Evolutionary conservation across 495 filamentous ascomycete species (phyloP).

Genomic region (Aspergillus avenaceus): DNA sequence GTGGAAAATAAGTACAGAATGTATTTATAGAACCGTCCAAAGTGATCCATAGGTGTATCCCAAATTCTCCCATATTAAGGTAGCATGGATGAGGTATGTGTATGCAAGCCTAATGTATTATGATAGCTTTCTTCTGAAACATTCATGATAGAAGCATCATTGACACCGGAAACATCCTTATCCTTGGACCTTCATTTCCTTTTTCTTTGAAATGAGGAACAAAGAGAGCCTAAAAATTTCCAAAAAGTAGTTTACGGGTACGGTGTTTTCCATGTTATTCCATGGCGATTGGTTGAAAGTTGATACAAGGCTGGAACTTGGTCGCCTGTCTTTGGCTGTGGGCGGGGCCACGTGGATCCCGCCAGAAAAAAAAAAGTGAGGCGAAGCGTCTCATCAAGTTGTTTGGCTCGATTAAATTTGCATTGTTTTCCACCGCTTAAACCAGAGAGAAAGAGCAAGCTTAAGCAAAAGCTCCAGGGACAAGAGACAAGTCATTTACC

Average conservation of each 20-base stretch:
- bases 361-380: conserved; percentile 34
- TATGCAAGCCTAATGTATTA: too few relatives aligned
- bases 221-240: too few relatives aligned
- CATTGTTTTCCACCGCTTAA: not conserved
- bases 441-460: not conserved
- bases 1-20: conserved; percentile 17
- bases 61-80: too few relatives aligned
- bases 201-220: too few relatives aligned
- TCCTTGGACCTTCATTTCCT: too few relatives aligned
- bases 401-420: conserved; percentile 1
- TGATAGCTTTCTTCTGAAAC: too few relatives aligned
- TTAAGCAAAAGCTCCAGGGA: not conserved
- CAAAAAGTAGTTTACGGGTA: too few relatives aligned
- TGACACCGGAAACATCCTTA: too few relatives aligned
- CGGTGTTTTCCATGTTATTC: too few relatives aligned
- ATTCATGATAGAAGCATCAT: too few relatives aligned
- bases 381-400: conserved; percentile 12
- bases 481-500: not conserved
- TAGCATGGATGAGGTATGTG: too few relatives aligned
- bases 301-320: not conserved
- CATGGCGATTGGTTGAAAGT: not conserved
- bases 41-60: too few relatives aligned
- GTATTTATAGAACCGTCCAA: not conserved
- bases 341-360: conserved; percentile 42
- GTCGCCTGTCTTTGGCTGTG: not conserved